These are phyloP conservation scores for Fusarium nodosum DNA, from an alignment of 2,329 filamentous ascomycete species.

Conservation along the genomic window DNA sequence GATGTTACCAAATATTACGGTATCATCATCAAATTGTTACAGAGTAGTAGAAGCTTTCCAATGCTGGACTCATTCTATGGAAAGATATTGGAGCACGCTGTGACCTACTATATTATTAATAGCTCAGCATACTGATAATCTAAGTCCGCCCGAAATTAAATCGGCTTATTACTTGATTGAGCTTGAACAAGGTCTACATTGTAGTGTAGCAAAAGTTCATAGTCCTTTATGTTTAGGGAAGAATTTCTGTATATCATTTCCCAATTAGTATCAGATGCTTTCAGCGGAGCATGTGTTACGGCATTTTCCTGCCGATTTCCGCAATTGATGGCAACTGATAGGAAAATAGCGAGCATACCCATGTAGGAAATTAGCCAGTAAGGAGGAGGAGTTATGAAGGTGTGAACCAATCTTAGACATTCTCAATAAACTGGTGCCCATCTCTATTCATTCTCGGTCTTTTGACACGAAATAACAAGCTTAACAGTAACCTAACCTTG, in stretches of 20 bases:
- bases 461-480: not conserved
- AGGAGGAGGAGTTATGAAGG: not conserved
- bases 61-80: no score
- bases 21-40: rapidly evolving
- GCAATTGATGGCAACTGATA: not conserved
- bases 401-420: not conserved
- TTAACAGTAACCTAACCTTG: not conserved
- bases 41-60: no score
- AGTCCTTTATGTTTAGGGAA: not conserved
- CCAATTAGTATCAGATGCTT: not conserved
- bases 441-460: not conserved
- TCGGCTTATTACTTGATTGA: not conserved
- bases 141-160: no score
- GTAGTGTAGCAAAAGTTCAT: not conserved
- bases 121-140: no score
- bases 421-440: no score
- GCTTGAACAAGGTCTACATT: not conserved
- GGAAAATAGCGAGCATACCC: not conserved
- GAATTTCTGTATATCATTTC: not conserved
- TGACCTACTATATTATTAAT: no score
- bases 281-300: not conserved
- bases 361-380: not conserved
- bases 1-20: no score
- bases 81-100: no score
- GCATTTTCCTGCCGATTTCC: not conserved